Base-by-base conservation (phyloP, 2,329 filamentous ascomycete genomes). In the Beauveria pseudobassiana region DNA sequence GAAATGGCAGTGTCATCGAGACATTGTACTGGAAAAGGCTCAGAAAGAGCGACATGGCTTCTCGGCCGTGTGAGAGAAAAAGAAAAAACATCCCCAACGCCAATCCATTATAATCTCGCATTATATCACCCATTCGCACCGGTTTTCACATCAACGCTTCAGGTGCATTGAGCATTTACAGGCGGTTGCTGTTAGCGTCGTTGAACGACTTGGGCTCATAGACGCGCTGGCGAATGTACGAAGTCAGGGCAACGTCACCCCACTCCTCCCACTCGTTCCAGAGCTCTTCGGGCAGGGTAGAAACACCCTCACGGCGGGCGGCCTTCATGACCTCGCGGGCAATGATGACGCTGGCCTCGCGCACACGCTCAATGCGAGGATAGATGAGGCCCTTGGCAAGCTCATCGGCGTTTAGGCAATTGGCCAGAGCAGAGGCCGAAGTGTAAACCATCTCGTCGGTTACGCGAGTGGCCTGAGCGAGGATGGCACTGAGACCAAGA, bases 391-490 rank as follows among this genome's bases (percentile, higher is more conserved):
- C 91, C 73, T 87, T 85, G 61, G 88, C 85, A 69, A 91, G 80
- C 79, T 99, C 95, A 64, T 95, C 88, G 45, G 86, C 81, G 65
- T 88, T 92, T 64, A 99, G 83, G 40, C 89, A 87, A 63, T 86
- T 86, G 18, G 91, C 85, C 22, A 98, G 84, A 5, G 91, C 88
- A 46, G 88, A 87, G 30, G 91, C 95, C 38, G 93, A 93, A 55
- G 90, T 92, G 78, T 98, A 98, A 71, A 99, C 92, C 95, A 99
- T 99, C 75, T 88, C 86, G 74, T 97, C 91, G 5, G 93, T 98
- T 67, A 98, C 82, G 68, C 87, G 87, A 66, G 90, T 87, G 14
- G 92, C 85, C 81, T 97, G 96, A 77, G 88, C 87, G 54, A 98
- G 84, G 72, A 98, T 97, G 66, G 93, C 90, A 64, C 93, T 95